Evolutionary conservation across 148 eudicot species (phyloP), one percentile per base, ranked within the genome.

Genomic region (Camellia granthamiana): DNA sequence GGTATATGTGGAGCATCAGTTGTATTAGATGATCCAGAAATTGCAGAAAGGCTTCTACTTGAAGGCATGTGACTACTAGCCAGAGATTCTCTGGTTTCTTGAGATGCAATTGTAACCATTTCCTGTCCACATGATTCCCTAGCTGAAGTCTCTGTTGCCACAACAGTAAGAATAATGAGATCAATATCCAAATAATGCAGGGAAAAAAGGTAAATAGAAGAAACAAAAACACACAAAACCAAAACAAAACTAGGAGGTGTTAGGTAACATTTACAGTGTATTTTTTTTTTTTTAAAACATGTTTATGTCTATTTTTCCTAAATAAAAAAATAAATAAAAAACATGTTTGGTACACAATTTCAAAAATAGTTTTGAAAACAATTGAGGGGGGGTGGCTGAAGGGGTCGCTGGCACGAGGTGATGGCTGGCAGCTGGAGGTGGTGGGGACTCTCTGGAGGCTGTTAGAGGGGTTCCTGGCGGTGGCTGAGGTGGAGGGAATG

Each of bases 91-190:
- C 77, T 70, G 14, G 46, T 67, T 72, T 83, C 87, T 68, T 78
- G 85, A 16, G 93, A 86, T 62, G 84, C 75, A 79, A 87, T 85
- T 64, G 91, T 81, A 46, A 72, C 81, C 84, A 85, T 76, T 84
- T 92, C 98, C 78, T 85, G 86, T 71, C 82, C 91, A 79, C 75
- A 55, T 67, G 80, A 56, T 63, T 65, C 84, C 59, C 64, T 62
- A 68, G 83, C 75, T n/a, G 49, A 74, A 74, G 79, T 80, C 81
- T 82, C 87, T 64, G 77, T 87, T 80, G 77, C 69, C 83, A 80
- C 54, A 68, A 47, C 18, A 52, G 54, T 1, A 11, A 66, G 13
- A 55, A 30, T 21, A 60, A 21, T 3, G 18, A 49, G 46, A 52
- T 43, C 9, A 15, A 5, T 52, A 47, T 52, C 46, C 41, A 51